Evolutionary conservation across 2,329 filamentous ascomycete species (phyloP).

Genomic region (Fusarium beomiforme): DNA sequence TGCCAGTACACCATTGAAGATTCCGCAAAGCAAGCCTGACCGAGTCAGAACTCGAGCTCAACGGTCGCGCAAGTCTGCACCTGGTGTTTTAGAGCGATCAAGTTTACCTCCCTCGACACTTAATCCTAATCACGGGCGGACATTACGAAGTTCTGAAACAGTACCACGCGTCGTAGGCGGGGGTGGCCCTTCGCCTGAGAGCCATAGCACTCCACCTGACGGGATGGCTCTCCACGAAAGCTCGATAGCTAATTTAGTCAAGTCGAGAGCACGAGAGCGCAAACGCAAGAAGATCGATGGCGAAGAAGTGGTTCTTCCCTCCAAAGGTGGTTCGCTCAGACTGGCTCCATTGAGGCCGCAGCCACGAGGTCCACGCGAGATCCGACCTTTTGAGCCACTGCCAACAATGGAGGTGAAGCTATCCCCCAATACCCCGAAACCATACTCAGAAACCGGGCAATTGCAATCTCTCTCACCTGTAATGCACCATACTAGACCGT

Average conservation of each 20-base stretch:
- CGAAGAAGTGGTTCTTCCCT: slow-evolving; percentile 46
- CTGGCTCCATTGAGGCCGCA: slow-evolving; percentile 47
- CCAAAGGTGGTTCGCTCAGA: slow-evolving; percentile 26
- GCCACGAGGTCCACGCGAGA: slow-evolving; percentile 13
- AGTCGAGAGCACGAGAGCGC: slow-evolving; percentile 57
- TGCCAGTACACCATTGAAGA: slow-evolving; percentile 2
- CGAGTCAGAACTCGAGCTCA: slow-evolving; percentile 43
- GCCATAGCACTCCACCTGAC: slow-evolving; percentile 6
- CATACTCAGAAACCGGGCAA: slow-evolving; percentile 32
- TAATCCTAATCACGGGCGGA: slow-evolving; percentile 51
- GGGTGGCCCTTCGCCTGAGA: not conserved
- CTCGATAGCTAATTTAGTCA: slow-evolving; percentile 64
- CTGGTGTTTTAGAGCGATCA: slow-evolving; percentile 47
- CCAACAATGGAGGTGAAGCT: slow-evolving; percentile 42
- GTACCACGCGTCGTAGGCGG: not conserved
- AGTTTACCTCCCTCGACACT: slow-evolving; percentile 47
- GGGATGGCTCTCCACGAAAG: slow-evolving; percentile 30
- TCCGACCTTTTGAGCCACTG: slow-evolving; percentile 30
- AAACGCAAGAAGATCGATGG: slow-evolving; percentile 59
- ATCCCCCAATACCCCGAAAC: slow-evolving; percentile 8
- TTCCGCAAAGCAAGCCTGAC: slow-evolving; percentile 14
- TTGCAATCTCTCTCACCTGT: slow-evolving; percentile 29
- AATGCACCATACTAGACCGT: slow-evolving; percentile 25
- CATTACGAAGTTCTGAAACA: slow-evolving; percentile 36
- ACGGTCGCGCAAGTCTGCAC: slow-evolving; percentile 54